A percentile compares a stretch with the other conserved stretches of the same genome.
Conservation (phyloP, 2,329 filamentous ascomycete species). For the Gyromitra esculenta region DNA sequence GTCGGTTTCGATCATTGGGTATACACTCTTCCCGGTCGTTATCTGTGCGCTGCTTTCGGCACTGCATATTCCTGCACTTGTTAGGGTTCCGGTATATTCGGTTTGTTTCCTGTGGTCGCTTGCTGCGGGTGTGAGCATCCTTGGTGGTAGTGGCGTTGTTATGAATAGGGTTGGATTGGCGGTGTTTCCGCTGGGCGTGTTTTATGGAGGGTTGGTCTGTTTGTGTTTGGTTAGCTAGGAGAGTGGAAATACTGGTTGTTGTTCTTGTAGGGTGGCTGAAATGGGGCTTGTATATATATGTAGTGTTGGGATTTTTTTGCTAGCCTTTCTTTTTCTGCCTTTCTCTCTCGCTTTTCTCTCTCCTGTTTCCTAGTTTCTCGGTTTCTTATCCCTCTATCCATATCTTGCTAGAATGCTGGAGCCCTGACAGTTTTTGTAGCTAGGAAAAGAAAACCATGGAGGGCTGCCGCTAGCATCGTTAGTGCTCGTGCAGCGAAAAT, state of each 20-base stretch:
- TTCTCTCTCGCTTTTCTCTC: not conserved
- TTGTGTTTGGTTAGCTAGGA: slow-evolving; percentile 91
- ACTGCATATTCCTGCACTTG: slow-evolving; percentile 78
- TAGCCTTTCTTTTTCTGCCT: not conserved
- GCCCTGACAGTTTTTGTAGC: not conserved
- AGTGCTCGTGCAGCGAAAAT: not conserved
- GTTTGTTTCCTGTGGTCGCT: slow-evolving; percentile 91
- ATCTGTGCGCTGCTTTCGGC: slow-evolving; percentile 91
- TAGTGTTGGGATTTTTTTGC: not conserved
- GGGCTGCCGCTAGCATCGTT: no score
- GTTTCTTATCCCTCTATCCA: not conserved
- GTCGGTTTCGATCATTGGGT: slow-evolving; percentile 96
- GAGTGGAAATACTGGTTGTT: not conserved
- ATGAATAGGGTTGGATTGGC: slow-evolving; percentile 93
- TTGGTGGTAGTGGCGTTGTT: slow-evolving; percentile 93
- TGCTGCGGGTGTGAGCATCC: slow-evolving; percentile 92
- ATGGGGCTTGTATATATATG: not conserved
- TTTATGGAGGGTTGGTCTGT: slow-evolving; percentile 91
- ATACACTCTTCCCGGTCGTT: slow-evolving; percentile 95
- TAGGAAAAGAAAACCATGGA: not conserved
- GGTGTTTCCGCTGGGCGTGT: slow-evolving; percentile 93
- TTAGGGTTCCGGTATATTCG: slow-evolving; percentile 88
- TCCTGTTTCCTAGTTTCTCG: not conserved
- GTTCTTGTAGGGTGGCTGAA: not conserved
- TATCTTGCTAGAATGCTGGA: not conserved